Evolutionary conservation across 768 basidiomycete species (phyloP).

Genomic region (Suillus sp.): DNA sequence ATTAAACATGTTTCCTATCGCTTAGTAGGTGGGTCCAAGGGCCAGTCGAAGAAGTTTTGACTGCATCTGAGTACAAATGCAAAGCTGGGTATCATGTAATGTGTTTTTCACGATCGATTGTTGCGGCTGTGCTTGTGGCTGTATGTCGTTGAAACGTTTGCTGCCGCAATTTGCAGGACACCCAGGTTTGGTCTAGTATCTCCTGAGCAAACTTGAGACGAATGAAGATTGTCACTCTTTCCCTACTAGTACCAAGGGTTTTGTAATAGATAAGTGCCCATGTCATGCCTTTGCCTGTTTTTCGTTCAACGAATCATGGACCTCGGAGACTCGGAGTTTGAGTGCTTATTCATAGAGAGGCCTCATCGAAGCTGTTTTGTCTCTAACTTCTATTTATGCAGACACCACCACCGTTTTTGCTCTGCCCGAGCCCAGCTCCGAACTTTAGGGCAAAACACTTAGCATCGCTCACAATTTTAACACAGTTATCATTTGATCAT

Average conservation of each 20-base stretch:
- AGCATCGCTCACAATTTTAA: neutral
- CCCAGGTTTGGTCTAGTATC: neutral
- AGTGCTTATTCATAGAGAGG: neutral
- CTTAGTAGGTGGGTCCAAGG: slow-evolving; percentile 67
- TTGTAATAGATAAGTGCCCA: slow-evolving; percentile 3
- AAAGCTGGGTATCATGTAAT: slow-evolving; percentile 88
- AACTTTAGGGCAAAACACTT: neutral
- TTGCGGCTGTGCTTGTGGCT: slow-evolving; percentile 83
- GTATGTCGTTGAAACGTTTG: slow-evolving; percentile 52
- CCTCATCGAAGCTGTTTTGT: slow-evolving; percentile 21
- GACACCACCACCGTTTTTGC: too few relatives aligned
- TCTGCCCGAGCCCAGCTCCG: neutral
- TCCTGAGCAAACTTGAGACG: neutral
- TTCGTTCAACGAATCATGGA: neutral
- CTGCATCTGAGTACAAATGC: slow-evolving; percentile 90
- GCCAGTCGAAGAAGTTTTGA: slow-evolving; percentile 82
- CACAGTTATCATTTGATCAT: neutral
- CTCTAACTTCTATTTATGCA: slow-evolving; percentile 20
- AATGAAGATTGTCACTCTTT: neutral
- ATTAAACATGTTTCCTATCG: slow-evolving; percentile 59
- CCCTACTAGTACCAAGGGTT: neutral
- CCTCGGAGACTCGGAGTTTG: too few relatives aligned
- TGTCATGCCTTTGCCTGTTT: slow-evolving; percentile 35
- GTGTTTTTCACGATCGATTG: slow-evolving; percentile 83
- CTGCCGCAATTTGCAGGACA: slow-evolving; percentile 10